Percentiles rank a stretch among this genome's conserved stretches.
Evolutionary conservation across 805 yeast genomes (phyloP).

Genomic region (Starmerella apicola): DNA sequence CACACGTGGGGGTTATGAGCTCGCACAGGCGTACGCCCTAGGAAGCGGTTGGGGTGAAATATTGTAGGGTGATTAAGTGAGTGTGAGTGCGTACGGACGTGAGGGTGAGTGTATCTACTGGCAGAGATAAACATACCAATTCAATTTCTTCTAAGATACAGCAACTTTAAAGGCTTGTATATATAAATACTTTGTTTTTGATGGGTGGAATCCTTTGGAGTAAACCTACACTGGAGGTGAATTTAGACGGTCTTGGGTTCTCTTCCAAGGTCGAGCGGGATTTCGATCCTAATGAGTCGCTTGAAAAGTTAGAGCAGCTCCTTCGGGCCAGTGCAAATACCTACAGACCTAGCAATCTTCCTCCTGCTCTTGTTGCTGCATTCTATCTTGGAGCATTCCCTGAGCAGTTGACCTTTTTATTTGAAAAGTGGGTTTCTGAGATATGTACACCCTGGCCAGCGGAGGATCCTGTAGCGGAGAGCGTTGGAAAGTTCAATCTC

Average conservation of each 20-base stretch:
- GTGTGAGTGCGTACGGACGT: no score
- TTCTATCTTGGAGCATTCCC: slow-evolving; percentile 30
- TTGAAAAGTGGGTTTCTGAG: slow-evolving; percentile 22
- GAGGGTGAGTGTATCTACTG: no score
- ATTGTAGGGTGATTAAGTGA: no score
- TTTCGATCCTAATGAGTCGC: slow-evolving; percentile 5
- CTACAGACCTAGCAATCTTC: slow-evolving; percentile 10
- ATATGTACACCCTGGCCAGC: slow-evolving; percentile 28
- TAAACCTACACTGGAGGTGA: background rate
- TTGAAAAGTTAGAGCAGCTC: slow-evolving; percentile 16
- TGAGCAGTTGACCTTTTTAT: slow-evolving; percentile 22
- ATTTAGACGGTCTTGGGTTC: slow-evolving; percentile 13
- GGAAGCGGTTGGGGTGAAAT: no score
- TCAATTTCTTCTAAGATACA: background rate
- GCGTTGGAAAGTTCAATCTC: slow-evolving; percentile 26
- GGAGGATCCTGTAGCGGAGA: slow-evolving; percentile 30
- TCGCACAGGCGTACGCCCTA: no score
- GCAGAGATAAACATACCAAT: no score
- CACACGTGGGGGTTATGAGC: no score
- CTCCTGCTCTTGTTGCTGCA: slow-evolving; percentile 25
- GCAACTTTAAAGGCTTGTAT: background rate
- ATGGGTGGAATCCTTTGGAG: slow-evolving; percentile 11
- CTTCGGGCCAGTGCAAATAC: slow-evolving; percentile 14
- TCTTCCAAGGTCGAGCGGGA: slow-evolving; percentile 2
- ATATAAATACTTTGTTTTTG: background rate